phyloP scores from a whole-genome alignment of 2,329 filamentous ascomycete genomes.

The Pseudohalonectria lignicola region DNA sequence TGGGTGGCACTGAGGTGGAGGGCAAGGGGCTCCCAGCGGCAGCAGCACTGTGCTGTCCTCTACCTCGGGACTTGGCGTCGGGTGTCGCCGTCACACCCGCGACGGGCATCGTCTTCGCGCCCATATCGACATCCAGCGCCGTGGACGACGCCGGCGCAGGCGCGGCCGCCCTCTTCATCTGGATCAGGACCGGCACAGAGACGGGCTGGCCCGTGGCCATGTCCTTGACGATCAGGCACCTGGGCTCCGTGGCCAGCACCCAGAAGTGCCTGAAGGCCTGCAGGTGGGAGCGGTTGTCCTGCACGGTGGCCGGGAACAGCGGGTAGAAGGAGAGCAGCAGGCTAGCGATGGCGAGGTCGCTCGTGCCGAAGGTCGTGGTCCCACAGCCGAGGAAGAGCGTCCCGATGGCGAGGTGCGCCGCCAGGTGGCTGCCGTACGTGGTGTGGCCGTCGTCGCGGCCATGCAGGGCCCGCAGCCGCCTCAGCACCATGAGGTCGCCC shows the following conservation, averaged over 20 bases:
- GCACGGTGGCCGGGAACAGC: conserved; percentile 75
- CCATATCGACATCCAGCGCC: conserved; percentile 22
- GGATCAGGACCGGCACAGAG: conserved; percentile 58
- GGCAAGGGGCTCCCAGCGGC: neutral
- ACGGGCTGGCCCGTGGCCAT: conserved; percentile 74
- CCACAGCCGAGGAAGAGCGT: conserved; percentile 86
- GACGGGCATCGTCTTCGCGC: conserved; percentile 17
- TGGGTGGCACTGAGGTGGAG: neutral
- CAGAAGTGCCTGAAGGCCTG: conserved; percentile 97
- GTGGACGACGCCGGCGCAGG: conserved; percentile 16
- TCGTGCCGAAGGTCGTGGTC: conserved; percentile 83
- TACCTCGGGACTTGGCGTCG: neutral
- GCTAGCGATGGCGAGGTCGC: conserved; percentile 74
- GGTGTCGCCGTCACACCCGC: neutral
- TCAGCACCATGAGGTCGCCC: conserved; percentile 76
- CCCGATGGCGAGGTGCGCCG: conserved; percentile 84
- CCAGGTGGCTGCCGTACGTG: conserved; percentile 88
- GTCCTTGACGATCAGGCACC: conserved; percentile 82
- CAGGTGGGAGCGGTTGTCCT: conserved; percentile 89
- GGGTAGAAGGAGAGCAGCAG: conserved; percentile 91
- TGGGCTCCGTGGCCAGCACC: conserved; percentile 83
- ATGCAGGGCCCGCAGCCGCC: conserved; percentile 77
- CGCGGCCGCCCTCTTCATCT: conserved; percentile 27
- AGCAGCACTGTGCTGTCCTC: neutral
- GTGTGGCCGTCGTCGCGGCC: conserved; percentile 75